Evolutionary conservation across 1,139 yeast genomes (phyloP).

Genomic region (Kluyveromyces marxianus): DNA sequence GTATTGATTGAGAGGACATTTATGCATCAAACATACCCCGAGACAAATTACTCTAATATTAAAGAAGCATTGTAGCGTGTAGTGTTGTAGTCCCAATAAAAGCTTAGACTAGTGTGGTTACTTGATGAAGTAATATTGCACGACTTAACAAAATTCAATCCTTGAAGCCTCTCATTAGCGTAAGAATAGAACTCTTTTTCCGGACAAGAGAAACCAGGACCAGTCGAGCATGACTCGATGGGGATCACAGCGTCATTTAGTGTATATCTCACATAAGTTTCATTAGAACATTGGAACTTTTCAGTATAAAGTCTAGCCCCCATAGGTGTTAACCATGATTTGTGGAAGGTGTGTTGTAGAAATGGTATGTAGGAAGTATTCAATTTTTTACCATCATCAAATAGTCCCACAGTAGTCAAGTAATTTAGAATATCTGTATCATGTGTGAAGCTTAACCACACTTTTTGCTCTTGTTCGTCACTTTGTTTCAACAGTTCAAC

Average conservation of each 20-base stretch:
- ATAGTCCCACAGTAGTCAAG: conserved; percentile 45
- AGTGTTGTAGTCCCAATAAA: conserved; percentile 27
- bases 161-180: conserved; percentile 32
- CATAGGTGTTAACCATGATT: conserved; percentile 39
- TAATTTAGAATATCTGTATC: conserved; percentile 49
- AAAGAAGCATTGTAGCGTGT: too few species aligned
- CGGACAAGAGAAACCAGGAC: conserved; percentile 58
- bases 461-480: conserved; percentile 23
- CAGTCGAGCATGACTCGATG: conserved; percentile 41
- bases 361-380: conserved; percentile 36
- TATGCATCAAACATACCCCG: too few species aligned
- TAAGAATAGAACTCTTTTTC: conserved; percentile 35
- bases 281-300: conserved; percentile 36
- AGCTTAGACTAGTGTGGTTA: conserved; percentile 18
- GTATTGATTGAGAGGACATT: too few species aligned
- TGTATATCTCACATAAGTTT: conserved; percentile 42
- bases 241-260: conserved; percentile 59
- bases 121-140: conserved; percentile 27
- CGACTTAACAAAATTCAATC: conserved; percentile 30
- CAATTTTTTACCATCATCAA: conserved; percentile 27
- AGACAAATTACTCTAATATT: too few species aligned
- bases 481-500: conserved; percentile 22
- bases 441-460: conserved; percentile 47
- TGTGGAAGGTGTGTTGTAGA: conserved; percentile 23
- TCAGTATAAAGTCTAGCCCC: conserved; percentile 51